Base-by-base conservation (phyloP, 352 stramenopile species). In the Aphanomyces cochlioides region DNA sequence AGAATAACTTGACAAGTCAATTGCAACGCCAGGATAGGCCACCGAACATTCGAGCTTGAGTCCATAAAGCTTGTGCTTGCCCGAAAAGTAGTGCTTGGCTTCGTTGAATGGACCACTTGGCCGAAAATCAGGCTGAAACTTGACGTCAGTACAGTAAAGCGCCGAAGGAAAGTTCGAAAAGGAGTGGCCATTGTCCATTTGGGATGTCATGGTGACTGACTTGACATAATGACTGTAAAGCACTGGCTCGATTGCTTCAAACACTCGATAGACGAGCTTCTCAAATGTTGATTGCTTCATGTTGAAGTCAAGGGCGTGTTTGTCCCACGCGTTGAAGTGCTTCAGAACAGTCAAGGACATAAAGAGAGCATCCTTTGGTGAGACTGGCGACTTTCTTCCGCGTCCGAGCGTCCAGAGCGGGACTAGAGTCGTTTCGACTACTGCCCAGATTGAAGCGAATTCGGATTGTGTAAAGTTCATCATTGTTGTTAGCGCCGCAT, bases 311-410 rank as follows among this genome's bases (percentile, higher is more conserved):
- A 47, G 3, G 6, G 61, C 61, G 39, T 69, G 63, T 39, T 58
- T 69, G 12, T 57, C 63, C 47, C 63, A 69, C 5, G 39, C 48
- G 34, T 38, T 13, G 41, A 41, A 69, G 63, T 69, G 43, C 21
- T 69, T 69, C 13, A 69, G 15, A 5, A 69, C 63, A 15, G 43
- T 69, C 10, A 69, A 19, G n/a, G 63, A 38, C 63, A 69, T 60
- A 19, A 58, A 69, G 47, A 69, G 17, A 1, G 63, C 39, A 39
- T 69, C 63, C 63, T 61, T 69, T 34, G 63, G 47, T 6, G 5
- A 40, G 19, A 40, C 59, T 8, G 19, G 5, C 21, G 0, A 2
- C 0, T 28, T 28, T 28, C 28, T 28, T 28, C 28, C 28, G 28
- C 28, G 2, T 28, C 28, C 28, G 28, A 28, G 28, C 28, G 28